Evolutionary conservation across 228 moss, liverwort and hornwort species (phyloP).

Genomic region (Sphagnum fallax): DNA sequence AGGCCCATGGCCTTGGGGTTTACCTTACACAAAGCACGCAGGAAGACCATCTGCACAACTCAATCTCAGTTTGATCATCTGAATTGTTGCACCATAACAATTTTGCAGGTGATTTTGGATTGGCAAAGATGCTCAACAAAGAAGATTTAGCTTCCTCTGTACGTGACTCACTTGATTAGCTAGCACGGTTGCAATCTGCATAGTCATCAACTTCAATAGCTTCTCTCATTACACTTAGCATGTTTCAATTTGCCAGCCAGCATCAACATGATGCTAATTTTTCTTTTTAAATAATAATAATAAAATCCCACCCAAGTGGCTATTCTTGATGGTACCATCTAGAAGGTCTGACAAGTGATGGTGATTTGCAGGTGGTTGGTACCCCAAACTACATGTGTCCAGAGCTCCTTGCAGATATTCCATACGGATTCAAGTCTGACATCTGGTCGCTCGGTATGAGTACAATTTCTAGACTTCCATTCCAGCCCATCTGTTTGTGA

Average conservation of each 20-base stretch:
- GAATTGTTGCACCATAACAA: no score
- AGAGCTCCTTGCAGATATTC: constrained; percentile 56
- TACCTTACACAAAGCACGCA: no score
- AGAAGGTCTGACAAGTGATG: neutral
- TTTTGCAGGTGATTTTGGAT: constrained; percentile 50
- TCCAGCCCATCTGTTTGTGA: no score
- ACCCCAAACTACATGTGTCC: constrained; percentile 69
- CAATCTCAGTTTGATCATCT: neutral
- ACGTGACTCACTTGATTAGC: constrained; percentile 1
- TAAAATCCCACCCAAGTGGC: no score
- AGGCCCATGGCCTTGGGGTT: no score
- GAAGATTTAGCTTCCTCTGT: constrained; percentile 60
- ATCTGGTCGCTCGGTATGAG: constrained; percentile 53
- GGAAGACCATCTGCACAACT: neutral
- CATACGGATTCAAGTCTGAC: constrained; percentile 60
- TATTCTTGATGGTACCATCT: no score
- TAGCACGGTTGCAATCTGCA: no score
- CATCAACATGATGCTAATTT: no score
- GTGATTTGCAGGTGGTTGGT: constrained; percentile 37
- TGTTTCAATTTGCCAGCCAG: no score
- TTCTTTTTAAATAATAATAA: no score
- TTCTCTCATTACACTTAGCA: no score
- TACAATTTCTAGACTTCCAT: neutral
- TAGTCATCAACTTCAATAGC: no score
- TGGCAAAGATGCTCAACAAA: constrained; percentile 53